Evolutionary conservation across 108 stramenopile species (phyloP), one percentile per base, ranked within the genome.

Genomic region (Pelagomonas calceolata): DNA sequence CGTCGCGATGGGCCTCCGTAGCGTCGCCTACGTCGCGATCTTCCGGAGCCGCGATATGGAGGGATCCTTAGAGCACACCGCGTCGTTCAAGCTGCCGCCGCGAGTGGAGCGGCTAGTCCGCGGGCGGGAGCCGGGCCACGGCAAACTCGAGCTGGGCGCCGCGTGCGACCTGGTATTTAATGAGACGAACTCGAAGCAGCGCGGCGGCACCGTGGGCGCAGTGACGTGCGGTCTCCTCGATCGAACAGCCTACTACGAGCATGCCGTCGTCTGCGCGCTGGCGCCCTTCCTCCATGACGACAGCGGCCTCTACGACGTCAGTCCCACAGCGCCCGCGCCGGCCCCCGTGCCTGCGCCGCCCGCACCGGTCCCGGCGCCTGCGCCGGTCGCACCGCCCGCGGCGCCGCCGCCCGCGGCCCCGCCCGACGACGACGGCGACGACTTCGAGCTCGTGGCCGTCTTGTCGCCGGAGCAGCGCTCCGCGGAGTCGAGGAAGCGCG

Each of bases 21-120:
- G 92, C 76, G 92, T 91, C 87, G 95, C 95, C 33, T 96, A 90
- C 89, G 92, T 94, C 86, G 90, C 89, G 0, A 66, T 93, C n/a
- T 80, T 88, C 46, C 90, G 90, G 26, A 79, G 74, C 51, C 77
- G 79, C 32, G 73, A 77, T 65, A 63, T 37, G 70, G 74, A 37
- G 73, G 72, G 75, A 79, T 83, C 46, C 30, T 84, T 70, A 67
- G 87, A 88, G 64, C 88, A 90, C 73, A 89, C 95, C 30, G 90
- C 74, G 1, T 75, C 87, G 32, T 96, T 96, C 75, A 66, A 78
- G n/a, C 73, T 96, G 17, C 95, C 95, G 18, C 78, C 81, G 0
- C 68, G 71, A 4, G 71, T 96, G 26, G 73, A 79, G n/a, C 65
- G 80, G 31, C 70, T 93, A 33, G 78, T 94, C 10, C 45, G 77